phyloP scores from a whole-genome alignment of 805 yeast species.

The Cyberlindnera xishuangbannaensis region DNA sequence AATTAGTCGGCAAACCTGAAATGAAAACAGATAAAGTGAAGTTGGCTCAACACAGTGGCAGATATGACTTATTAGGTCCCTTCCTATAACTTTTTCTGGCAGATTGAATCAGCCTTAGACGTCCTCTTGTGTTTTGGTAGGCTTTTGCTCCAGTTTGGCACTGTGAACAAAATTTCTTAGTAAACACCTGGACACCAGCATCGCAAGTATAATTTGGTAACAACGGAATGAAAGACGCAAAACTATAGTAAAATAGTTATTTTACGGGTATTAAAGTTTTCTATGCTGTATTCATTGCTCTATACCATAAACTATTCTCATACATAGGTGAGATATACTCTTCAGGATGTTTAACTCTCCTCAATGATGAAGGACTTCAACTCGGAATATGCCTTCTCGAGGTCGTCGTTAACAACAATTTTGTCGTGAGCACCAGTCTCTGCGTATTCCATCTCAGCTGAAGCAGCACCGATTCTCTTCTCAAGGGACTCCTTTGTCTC shows the following conservation, averaged over 20 bases:
- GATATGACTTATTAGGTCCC: no score
- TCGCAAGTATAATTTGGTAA: no score
- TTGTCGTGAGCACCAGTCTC: slow-evolving; percentile 89
- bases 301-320: no score
- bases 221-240: no score
- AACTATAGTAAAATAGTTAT: no score
- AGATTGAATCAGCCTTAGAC: no score
- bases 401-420: slow-evolving; percentile 83
- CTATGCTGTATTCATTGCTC: no score
- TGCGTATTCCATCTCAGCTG: slow-evolving; percentile 84
- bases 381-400: slow-evolving; percentile 81
- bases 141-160: background rate
- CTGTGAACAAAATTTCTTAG: background rate
- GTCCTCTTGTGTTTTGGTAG: background rate
- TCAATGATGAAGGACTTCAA: slow-evolving; percentile 71
- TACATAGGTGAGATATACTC: no score
- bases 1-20: background rate
- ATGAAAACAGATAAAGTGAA: background rate
- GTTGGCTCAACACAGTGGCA: no score
- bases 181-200: background rate
- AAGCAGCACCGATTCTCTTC: slow-evolving; percentile 83
- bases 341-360: slow-evolving; percentile 15
- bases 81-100: no score
- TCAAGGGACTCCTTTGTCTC: slow-evolving; percentile 82
- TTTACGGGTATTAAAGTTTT: no score